A percentile compares a stretch with the other conserved stretches of the same genome.
Evolutionary conservation across 495 filamentous ascomycete species (phyloP).

Genomic region (Penicillium longicatenatum): DNA sequence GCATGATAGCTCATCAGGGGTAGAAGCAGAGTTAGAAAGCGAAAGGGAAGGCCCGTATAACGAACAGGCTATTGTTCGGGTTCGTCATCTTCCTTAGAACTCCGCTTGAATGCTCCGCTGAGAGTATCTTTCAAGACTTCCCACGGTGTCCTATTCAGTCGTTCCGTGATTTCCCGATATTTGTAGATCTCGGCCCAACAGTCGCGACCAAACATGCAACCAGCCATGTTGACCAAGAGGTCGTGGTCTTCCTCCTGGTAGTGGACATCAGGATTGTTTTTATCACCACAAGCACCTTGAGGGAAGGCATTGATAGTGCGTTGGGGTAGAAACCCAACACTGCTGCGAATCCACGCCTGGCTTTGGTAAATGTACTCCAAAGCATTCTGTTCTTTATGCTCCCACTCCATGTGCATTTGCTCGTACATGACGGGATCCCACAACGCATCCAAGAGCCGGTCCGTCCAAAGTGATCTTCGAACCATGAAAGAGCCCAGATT

Average conservation of each 20-base stretch:
- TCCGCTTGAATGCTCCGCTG: constrained; percentile 24
- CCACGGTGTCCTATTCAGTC: constrained; percentile 80
- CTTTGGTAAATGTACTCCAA: constrained; percentile 88
- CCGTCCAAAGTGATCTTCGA: constrained; percentile 80
- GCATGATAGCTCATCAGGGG: background rate
- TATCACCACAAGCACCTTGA: constrained; percentile 80
- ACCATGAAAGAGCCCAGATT: constrained; percentile 97
- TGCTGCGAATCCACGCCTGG: constrained; percentile 90
- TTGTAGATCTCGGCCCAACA: constrained; percentile 98
- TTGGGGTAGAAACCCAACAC: constrained; percentile 88
- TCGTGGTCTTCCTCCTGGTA: constrained; percentile 85
- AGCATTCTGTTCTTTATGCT: constrained; percentile 97
- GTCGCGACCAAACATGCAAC: constrained; percentile 93
- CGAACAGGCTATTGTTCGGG: background rate
- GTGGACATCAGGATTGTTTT: constrained; percentile 73
- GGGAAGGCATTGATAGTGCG: constrained; percentile 95
- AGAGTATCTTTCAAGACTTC: constrained; percentile 54
- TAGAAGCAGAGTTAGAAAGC: background rate
- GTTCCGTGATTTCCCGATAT: constrained; percentile 85
- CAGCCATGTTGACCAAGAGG: constrained; percentile 99
- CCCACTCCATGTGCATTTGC: constrained; percentile 99
- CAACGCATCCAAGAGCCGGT: constrained; percentile 93
- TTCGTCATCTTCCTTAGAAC: constrained; percentile 19
- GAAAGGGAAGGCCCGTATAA: background rate
- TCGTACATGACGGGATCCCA: constrained; percentile 99